Evolutionary conservation across 2,329 filamentous ascomycete species (phyloP).

Genomic region (Mollisia scopiformis): DNA sequence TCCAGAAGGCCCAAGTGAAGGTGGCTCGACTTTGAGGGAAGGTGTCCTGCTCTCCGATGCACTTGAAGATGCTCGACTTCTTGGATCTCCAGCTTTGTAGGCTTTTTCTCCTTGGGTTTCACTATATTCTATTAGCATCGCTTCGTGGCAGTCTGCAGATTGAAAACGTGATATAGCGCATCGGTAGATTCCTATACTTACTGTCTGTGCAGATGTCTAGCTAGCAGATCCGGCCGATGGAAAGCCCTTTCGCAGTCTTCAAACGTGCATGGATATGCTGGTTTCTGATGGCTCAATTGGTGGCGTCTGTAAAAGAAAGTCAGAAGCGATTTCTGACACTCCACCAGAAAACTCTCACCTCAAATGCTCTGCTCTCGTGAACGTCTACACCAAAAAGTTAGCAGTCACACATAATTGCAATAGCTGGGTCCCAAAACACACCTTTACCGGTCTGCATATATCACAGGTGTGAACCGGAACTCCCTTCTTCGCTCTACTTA

Average conservation of each 20-base stretch:
- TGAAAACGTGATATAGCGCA: no score
- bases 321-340: slow-evolving; percentile 1
- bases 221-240: slow-evolving; percentile 59
- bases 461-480: slow-evolving; percentile 39
- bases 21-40: slow-evolving; percentile 25
- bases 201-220: slow-evolving; percentile 57
- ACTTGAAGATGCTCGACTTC: slow-evolving; percentile 33
- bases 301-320: slow-evolving; percentile 52
- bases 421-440: slow-evolving; percentile 8
- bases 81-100: slow-evolving; percentile 32
- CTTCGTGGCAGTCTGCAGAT: neutral
- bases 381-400: slow-evolving; percentile 49
- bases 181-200: slow-evolving; percentile 35
- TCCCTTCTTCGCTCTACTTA: slow-evolving; percentile 40
- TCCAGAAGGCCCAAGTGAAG: slow-evolving; percentile 4
- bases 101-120: slow-evolving; percentile 49
- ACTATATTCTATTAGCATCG: slow-evolving; percentile 32
- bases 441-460: slow-evolving; percentile 35
- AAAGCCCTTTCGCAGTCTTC: slow-evolving; percentile 60
- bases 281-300: slow-evolving; percentile 60
- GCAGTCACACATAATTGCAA: neutral
- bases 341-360: slow-evolving; percentile 45
- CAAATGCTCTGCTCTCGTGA: slow-evolving; percentile 64
- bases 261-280: slow-evolving; percentile 53
- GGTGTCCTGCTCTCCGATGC: slow-evolving; percentile 25